Conservation (phyloP, 306 rosid genomes). For the Quercus suber region DNA sequence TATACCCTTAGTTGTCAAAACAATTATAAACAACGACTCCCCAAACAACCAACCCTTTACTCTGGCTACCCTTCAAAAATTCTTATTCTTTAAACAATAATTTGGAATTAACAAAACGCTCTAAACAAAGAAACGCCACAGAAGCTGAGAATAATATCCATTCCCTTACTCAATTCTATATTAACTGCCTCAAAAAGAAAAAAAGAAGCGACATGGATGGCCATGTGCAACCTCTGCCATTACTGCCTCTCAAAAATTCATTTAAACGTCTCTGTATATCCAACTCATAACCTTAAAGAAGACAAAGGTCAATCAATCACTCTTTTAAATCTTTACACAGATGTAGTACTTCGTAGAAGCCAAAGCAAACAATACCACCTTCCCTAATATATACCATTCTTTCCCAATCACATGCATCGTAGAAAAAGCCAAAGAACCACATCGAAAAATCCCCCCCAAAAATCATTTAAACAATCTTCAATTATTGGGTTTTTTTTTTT, state of each 20-base stretch:
- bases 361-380: constrained; percentile 30
- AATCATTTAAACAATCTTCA: constrained; percentile 37
- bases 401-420: constrained; percentile 47
- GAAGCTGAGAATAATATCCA: constrained; percentile 25
- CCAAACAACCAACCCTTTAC: constrained; percentile 35
- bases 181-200: constrained; percentile 21
- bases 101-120: constrained; percentile 26
- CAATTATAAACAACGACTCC: constrained; percentile 33
- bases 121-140: constrained; percentile 12
- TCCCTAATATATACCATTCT: constrained; percentile 24
- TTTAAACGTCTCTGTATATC: constrained; percentile 43
- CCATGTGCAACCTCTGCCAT: constrained; percentile 68
- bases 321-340: constrained; percentile 39
- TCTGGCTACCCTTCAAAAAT: constrained; percentile 43
- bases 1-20: constrained; percentile 51
- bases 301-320: constrained; percentile 61
- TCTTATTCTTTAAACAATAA: constrained; percentile 43
- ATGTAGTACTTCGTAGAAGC: constrained; percentile 40
- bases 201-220: constrained; percentile 42
- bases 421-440: constrained; percentile 31
- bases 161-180: constrained; percentile 22
- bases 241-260: constrained; percentile 43
- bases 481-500: constrained; percentile 20
- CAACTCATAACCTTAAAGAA: constrained; percentile 50
- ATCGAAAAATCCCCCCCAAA: constrained; percentile 16